These are phyloP conservation scores for Barnettozyma sp. DNA, from an alignment of 805 yeast species.

Conservation along the genomic window DNA sequence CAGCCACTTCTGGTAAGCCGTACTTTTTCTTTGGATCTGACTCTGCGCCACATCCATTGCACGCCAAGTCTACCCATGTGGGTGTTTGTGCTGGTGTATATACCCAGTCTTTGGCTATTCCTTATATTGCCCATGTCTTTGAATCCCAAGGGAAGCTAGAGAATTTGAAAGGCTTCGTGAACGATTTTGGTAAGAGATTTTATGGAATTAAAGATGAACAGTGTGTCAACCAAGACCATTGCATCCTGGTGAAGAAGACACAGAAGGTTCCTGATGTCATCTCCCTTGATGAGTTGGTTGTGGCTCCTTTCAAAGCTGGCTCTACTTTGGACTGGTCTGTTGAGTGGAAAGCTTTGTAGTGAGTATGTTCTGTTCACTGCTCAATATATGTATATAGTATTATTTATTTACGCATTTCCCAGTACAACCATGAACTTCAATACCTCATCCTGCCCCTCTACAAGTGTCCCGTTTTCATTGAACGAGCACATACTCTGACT, in stretches of 20 bases:
- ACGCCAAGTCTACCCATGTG: constrained; percentile 63
- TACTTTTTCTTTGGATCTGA: constrained; percentile 96
- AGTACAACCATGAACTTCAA: constrained; percentile 44
- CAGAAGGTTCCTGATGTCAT: constrained; percentile 54
- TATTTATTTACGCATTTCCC: constrained; percentile 32
- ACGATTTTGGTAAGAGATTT: constrained; percentile 64
- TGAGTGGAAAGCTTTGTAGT: constrained; percentile 49
- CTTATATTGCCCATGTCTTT: constrained; percentile 84
- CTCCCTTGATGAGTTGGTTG: constrained; percentile 38
- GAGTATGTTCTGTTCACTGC: too few species aligned
- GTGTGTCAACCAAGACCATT: constrained; percentile 40
- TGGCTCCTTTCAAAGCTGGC: constrained; percentile 87
- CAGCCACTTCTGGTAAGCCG: constrained; percentile 88
- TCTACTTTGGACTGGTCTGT: constrained; percentile 62
- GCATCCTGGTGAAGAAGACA: constrained; percentile 47
- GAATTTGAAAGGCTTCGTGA: constrained; percentile 65
- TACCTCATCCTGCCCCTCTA: constrained; percentile 37
- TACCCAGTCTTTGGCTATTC: constrained; percentile 76
- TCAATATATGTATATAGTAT: background rate
- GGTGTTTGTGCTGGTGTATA: constrained; percentile 98
- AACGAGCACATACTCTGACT: constrained; percentile 47
- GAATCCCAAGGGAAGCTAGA: constrained; percentile 58
- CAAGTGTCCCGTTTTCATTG: constrained; percentile 41
- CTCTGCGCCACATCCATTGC: constrained; percentile 93
- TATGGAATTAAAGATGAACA: constrained; percentile 50